Evolutionary conservation across 2,329 filamentous ascomycete genomes (phyloP), one percentile per base, ranked within the genome.

Genomic region (Diaporthe sp.): DNA sequence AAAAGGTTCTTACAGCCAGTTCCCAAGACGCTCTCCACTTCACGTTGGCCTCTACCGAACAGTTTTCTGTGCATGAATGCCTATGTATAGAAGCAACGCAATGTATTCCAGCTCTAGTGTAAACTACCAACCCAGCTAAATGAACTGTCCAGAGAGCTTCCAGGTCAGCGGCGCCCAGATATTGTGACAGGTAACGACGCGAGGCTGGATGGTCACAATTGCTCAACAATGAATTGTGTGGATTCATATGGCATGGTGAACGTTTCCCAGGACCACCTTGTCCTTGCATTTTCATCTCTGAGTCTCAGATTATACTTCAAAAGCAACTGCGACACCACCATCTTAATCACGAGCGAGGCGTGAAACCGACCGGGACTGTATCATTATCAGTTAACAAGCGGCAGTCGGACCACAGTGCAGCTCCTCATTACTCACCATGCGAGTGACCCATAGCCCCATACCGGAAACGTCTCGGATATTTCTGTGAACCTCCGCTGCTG

Each of bases 171-270:
- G 42, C 42, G 42, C 19, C 42, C 15, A 44, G 9, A 44, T 0
- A 44, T 44, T 44, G 42, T 44, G 42, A 17, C 42, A 44, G 42
- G 2, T 17, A 17, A 44, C 42, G 15, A 44, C 3, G 15, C 1
- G 42, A 15, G 17, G 46, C 46, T 51, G 22, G 62, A 44, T 28
- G 28, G n/a, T 68, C 42, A 51, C 17, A 68, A 19, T 31, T 19
- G 15, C 44, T n/a, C 31, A 28, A 68, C 2, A 28, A 68, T 34
- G 62, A 49, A 68, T n/a, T 68, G 39, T 3, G 62, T 68, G 28
- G 62, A 68, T 37, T 68, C 62, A 68, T 68, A 68, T 31, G 62
- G 62, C 62, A 68, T 68, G 10, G 44, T 51, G 44, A 68, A 68
- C n/a, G 62, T 68, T 51, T 68, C 62, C 62, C 62, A 68, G n/a